phyloP scores from a whole-genome alignment of 331 rosid species.

The Rhamnella rubrinervis region DNA sequence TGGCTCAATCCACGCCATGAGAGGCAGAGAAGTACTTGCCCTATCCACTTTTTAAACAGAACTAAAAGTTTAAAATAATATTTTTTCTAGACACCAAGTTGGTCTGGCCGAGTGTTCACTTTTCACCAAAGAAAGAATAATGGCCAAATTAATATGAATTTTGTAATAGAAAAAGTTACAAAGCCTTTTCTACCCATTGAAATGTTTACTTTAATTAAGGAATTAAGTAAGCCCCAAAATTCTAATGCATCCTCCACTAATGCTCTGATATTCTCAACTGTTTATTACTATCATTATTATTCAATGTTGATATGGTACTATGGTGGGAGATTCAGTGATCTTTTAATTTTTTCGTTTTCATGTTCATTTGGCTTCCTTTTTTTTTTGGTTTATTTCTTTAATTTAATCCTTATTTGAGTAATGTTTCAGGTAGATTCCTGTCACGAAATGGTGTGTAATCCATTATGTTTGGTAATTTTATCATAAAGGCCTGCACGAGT shows the following conservation, averaged over 20 bases:
- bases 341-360: background rate
- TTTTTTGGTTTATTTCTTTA: constrained; percentile 11
- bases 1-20: background rate
- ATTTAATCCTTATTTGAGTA: constrained; percentile 26
- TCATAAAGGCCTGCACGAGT: background rate
- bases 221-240: background rate
- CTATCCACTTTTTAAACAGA: too few species aligned
- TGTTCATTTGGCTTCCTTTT: constrained; percentile 13
- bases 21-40: background rate
- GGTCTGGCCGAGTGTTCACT: constrained; percentile 21
- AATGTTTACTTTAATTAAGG: constrained; percentile 15
- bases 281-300: background rate
- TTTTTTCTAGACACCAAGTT: too few species aligned
- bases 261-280: background rate
- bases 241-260: constrained; percentile 43
- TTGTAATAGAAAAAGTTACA: too few species aligned
- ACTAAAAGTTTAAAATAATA: too few species aligned
- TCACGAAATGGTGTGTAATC: constrained; percentile 26
- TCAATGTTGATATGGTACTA: background rate
- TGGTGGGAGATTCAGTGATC: background rate
- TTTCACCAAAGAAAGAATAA: too few species aligned
- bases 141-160: too few species aligned
- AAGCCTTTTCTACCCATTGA: background rate
- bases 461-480: constrained; percentile 20
- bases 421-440: constrained; percentile 13